phyloP scores from a whole-genome alignment of 2,329 filamentous ascomycete species.

The Ceratocystis papillata region DNA sequence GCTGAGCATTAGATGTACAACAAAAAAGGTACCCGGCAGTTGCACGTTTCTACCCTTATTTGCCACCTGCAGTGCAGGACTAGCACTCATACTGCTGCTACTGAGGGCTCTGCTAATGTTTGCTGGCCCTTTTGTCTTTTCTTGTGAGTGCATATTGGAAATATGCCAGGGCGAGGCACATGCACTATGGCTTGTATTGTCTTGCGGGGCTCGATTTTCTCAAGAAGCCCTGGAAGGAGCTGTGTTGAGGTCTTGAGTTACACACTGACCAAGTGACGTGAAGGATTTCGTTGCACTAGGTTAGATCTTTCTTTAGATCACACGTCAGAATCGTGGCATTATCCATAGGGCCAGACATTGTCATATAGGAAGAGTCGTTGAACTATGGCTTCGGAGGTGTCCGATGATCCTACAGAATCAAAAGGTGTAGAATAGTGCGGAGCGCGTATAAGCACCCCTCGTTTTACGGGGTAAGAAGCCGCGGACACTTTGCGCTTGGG shows the following conservation, averaged over 20 bases:
- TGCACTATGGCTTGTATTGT: no score
- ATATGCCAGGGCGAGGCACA: no score
- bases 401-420: background rate
- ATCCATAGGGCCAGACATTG: background rate
- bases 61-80: no score
- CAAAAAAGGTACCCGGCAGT: no score
- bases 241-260: background rate
- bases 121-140: no score
- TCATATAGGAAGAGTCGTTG: background rate
- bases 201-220: background rate
- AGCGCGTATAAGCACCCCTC: background rate
- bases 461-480: background rate
- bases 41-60: no score
- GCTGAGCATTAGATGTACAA: no score
- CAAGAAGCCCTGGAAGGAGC: background rate
- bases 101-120: no score
- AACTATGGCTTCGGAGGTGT: background rate
- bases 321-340: background rate
- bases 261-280: conserved; percentile 5
- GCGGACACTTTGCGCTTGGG: background rate
- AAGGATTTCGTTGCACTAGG: conserved; percentile 7
- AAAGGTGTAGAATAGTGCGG: no score
- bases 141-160: no score
- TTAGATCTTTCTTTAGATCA: background rate
- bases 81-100: no score